These are phyloP conservation scores for Flaveria ramosissima DNA, from an alignment of 129 eudicot genomes.

Conservation along the genomic window DNA sequence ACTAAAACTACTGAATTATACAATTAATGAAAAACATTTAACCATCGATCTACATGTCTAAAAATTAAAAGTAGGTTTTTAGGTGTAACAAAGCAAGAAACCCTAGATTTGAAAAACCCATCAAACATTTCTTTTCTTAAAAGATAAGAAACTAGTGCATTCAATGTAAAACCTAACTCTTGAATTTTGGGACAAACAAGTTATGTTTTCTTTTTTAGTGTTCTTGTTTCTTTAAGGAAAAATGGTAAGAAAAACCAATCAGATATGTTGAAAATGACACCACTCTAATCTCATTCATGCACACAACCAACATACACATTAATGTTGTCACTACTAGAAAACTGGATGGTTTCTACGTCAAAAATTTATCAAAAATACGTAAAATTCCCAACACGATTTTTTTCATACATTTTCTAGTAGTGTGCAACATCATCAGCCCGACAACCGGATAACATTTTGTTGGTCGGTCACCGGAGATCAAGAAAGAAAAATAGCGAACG, in stretches of 20 bases:
- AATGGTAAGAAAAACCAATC: constrained; percentile 1
- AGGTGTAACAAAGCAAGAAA: constrained; percentile 43
- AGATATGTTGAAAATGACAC: constrained; percentile 1
- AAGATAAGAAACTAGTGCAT: constrained; percentile 20
- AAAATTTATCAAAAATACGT: too few relatives aligned
- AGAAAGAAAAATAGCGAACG: neutral
- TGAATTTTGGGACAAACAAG: constrained; percentile 36
- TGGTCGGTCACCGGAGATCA: constrained; percentile 4
- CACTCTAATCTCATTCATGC: constrained; percentile 6
- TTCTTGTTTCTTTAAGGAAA: constrained; percentile 3
- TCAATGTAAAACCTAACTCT: constrained; percentile 39
- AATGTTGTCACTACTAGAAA: too few relatives aligned
- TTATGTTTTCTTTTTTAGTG: constrained; percentile 25
- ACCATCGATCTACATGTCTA: neutral
- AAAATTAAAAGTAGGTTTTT: constrained; percentile 35
- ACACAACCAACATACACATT: neutral
- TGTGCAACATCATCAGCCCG: too few relatives aligned
- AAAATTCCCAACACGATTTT: too few relatives aligned
- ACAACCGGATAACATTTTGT: neutral
- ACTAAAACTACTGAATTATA: neutral
- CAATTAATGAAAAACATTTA: neutral
- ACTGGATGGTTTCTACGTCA: too few relatives aligned
- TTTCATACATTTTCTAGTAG: too few relatives aligned
- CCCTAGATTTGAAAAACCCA: constrained; percentile 34
- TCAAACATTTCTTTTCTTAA: constrained; percentile 24